Percentiles rank a stretch among this genome's conserved stretches.
These are phyloP conservation scores for Arabis hirsuta DNA, from an alignment of 345 rosid genomes.

Conservation along the genomic window DNA sequence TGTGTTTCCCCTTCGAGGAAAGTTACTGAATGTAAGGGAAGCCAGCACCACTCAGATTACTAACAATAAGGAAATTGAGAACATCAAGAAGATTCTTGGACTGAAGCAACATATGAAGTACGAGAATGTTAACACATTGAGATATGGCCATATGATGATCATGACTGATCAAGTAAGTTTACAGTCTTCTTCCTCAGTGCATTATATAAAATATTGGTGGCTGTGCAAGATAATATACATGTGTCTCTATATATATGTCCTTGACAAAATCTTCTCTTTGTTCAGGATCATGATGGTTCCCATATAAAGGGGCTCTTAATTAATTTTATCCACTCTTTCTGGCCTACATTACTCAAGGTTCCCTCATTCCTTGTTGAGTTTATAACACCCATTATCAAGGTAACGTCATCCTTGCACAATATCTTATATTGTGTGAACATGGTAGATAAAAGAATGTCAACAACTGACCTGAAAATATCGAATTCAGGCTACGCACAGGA, in stretches of 20 bases:
- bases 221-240: neutral
- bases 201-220: slow-evolving; percentile 1
- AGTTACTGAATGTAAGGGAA: slow-evolving; percentile 92
- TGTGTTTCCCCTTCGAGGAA: slow-evolving; percentile 94
- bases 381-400: slow-evolving; percentile 98
- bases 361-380: slow-evolving; percentile 93
- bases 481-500: slow-evolving; percentile 68
- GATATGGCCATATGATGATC: slow-evolving; percentile 99
- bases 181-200: neutral
- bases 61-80: slow-evolving; percentile 85
- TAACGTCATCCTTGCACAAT: slow-evolving; percentile 22
- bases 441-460: slow-evolving; percentile 4
- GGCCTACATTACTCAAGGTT: slow-evolving; percentile 90
- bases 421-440: neutral
- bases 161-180: slow-evolving; percentile 92
- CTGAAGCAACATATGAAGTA: slow-evolving; percentile 81
- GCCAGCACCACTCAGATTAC: slow-evolving; percentile 80
- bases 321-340: slow-evolving; percentile 90
- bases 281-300: slow-evolving; percentile 96
- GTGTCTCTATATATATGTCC: neutral
- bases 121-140: slow-evolving; percentile 71
- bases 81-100: slow-evolving; percentile 91
- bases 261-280: slow-evolving; percentile 4
- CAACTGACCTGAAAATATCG: slow-evolving; percentile 2
- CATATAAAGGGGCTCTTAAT: slow-evolving; percentile 95